Conservation (phyloP, 768 basidiomycete genomes). For the Cyclocybe cylindracea region DNA sequence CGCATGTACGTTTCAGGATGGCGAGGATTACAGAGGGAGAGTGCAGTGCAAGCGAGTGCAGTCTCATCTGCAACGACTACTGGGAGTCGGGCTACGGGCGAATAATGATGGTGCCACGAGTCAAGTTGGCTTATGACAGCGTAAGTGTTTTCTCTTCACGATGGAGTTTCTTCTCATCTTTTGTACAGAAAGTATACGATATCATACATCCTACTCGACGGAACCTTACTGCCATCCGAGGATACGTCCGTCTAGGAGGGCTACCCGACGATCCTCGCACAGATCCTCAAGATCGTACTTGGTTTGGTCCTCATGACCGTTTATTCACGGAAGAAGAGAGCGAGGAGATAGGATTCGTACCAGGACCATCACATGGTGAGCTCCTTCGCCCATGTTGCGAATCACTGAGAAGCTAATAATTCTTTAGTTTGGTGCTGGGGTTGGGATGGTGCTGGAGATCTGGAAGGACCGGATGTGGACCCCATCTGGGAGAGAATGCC, state of each 20-base stretch:
- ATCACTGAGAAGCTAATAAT: background rate
- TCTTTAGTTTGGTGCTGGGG: slow-evolving; percentile 97
- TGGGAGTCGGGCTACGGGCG: slow-evolving; percentile 96
- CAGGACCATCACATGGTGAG: slow-evolving; percentile 87
- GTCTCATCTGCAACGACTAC: slow-evolving; percentile 97
- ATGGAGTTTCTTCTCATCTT: background rate
- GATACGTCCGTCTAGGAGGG: slow-evolving; percentile 90
- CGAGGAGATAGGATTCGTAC: slow-evolving; percentile 70
- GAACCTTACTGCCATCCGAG: slow-evolving; percentile 95
- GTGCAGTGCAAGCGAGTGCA: slow-evolving; percentile 95
- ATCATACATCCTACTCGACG: slow-evolving; percentile 89
- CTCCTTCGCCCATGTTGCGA: slow-evolving; percentile 15
- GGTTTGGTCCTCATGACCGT: slow-evolving; percentile 97
- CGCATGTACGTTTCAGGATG: slow-evolving; percentile 95
- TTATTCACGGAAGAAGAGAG: slow-evolving; percentile 89
- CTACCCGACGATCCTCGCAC: slow-evolving; percentile 94
- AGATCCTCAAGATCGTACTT: slow-evolving; percentile 95
- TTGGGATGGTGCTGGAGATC: slow-evolving; percentile 98
- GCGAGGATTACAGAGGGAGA: slow-evolving; percentile 85
- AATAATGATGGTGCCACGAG: slow-evolving; percentile 96
- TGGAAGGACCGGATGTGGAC: slow-evolving; percentile 97
- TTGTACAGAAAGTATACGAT: slow-evolving; percentile 81
- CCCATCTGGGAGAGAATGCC: slow-evolving; percentile 94
- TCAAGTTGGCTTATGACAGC: slow-evolving; percentile 93
- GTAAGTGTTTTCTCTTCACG: slow-evolving; percentile 39